Evolutionary conservation across 495 filamentous ascomycete genomes (phyloP).

Genomic region (Neurospora sublineolata): DNA sequence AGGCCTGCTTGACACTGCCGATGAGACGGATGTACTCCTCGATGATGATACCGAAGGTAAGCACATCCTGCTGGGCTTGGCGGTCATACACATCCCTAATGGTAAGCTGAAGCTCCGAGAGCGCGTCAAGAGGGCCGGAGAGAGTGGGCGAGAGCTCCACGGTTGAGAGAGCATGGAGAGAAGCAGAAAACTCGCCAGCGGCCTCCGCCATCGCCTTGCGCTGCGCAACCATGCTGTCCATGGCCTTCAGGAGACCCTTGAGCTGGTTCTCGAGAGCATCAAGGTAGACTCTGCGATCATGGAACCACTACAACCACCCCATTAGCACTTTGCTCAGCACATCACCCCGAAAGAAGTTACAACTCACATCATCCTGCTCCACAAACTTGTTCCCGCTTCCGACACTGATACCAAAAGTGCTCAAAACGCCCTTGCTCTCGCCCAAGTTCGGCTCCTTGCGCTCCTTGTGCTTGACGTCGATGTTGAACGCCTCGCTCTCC

Average conservation of each 20-base stretch:
- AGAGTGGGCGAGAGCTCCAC: constrained; percentile 85
- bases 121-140: constrained; percentile 74
- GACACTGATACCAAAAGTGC: constrained; percentile 66
- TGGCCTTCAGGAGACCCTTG: constrained; percentile 84
- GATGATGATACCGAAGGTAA: constrained; percentile 92
- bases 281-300: constrained; percentile 86
- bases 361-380: constrained; percentile 88
- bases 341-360: neutral
- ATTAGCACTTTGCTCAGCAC: neutral
- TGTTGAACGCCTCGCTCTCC: constrained; percentile 88
- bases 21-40: constrained; percentile 97
- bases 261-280: constrained; percentile 92
- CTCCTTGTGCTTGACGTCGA: constrained; percentile 97
- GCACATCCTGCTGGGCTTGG: constrained; percentile 91
- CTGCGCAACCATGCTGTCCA: constrained; percentile 83
- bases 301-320: constrained; percentile 64
- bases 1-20: constrained; percentile 82
- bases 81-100: constrained; percentile 92
- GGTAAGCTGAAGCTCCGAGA: constrained; percentile 85
- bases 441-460: constrained; percentile 73
- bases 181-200: constrained; percentile 81
- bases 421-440: constrained; percentile 88
- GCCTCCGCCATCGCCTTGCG: constrained; percentile 87
- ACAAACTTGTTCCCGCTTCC: constrained; percentile 77
- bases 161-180: constrained; percentile 75